Conservation (phyloP, 192 early-diverging fungal genomes). For the Gamsiella multidivaricata region DNA sequence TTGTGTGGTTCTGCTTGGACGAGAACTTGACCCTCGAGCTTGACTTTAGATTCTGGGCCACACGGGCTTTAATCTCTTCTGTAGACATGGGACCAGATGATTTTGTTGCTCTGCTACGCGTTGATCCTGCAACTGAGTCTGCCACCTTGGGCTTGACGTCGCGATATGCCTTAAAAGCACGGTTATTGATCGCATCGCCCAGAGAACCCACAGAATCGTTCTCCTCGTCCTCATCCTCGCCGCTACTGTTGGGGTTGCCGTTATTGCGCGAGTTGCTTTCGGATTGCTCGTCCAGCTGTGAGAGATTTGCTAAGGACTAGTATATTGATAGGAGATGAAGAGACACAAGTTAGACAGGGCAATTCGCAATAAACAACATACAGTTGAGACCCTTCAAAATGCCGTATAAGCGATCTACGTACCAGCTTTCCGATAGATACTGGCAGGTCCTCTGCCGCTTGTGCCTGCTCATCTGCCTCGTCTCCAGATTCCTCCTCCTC, state of each 20-base stretch:
- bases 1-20: slow-evolving; percentile 60
- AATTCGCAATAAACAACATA: neutral
- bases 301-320: slow-evolving; percentile 48
- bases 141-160: slow-evolving; percentile 49
- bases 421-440: slow-evolving; percentile 42
- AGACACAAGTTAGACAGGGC: neutral
- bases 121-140: slow-evolving; percentile 43
- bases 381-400: too few relatives aligned
- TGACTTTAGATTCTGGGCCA: slow-evolving; percentile 54
- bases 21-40: slow-evolving; percentile 38
- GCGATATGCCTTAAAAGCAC: slow-evolving; percentile 62
- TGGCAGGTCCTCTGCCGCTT: slow-evolving; percentile 27
- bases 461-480: neutral
- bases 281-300: slow-evolving; percentile 31
- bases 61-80: slow-evolving; percentile 63
- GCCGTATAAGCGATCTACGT: too few relatives aligned
- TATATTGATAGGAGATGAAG: too few relatives aligned
- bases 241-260: slow-evolving; percentile 23
- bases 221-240: slow-evolving; percentile 46
- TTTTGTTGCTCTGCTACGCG: slow-evolving; percentile 36
- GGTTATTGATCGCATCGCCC: slow-evolving; percentile 56
- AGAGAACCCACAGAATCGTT: slow-evolving; percentile 49
- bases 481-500: slow-evolving; percentile 31
- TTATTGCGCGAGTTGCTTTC: slow-evolving; percentile 19
- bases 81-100: slow-evolving; percentile 48